Percentiles rank a stretch among this genome's conserved stretches.
phyloP scores from a whole-genome alignment of 129 eudicot species.

The Centaurea solstitialis region DNA sequence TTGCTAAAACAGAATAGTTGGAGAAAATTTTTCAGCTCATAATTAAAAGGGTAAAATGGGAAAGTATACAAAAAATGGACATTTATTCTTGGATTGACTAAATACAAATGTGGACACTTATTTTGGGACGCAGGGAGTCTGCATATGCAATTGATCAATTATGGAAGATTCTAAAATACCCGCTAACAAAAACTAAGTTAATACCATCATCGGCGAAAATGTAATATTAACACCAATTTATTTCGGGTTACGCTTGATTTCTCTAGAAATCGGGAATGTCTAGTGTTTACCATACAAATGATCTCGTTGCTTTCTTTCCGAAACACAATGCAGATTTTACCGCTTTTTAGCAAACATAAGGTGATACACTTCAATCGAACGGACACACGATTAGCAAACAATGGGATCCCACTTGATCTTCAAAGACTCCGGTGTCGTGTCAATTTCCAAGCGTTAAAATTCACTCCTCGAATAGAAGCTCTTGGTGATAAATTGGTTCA shows the following conservation, averaged over 20 bases:
- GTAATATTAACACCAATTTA: not conserved
- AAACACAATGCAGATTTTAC: constrained; percentile 67
- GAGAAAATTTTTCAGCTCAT: too few relatives aligned
- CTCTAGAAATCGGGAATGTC: not conserved
- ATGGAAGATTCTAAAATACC: too few relatives aligned
- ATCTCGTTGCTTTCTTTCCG: not conserved
- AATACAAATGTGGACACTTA: too few relatives aligned
- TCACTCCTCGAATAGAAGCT: constrained; percentile 84
- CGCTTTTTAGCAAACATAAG: constrained; percentile 74
- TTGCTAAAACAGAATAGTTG: too few relatives aligned
- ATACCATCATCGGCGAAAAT: not conserved
- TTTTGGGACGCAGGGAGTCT: too few relatives aligned
- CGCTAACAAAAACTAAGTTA: not conserved
- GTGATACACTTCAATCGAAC: constrained; percentile 89
- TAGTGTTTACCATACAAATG: not conserved
- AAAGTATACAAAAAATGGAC: too few relatives aligned
- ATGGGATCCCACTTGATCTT: constrained; percentile 74
- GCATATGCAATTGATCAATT: too few relatives aligned
- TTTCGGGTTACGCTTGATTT: not conserved
- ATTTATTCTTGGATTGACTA: too few relatives aligned
- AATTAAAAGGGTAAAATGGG: too few relatives aligned
- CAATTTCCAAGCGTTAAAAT: constrained; percentile 86
- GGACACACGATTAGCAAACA: constrained; percentile 90
- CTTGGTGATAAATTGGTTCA: constrained; percentile 67
- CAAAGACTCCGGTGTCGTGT: constrained; percentile 95